Evolutionary conservation across 257 asterid genomes (phyloP), one percentile per base, ranked within the genome.

Genomic region (Salvia rosmarinus): DNA sequence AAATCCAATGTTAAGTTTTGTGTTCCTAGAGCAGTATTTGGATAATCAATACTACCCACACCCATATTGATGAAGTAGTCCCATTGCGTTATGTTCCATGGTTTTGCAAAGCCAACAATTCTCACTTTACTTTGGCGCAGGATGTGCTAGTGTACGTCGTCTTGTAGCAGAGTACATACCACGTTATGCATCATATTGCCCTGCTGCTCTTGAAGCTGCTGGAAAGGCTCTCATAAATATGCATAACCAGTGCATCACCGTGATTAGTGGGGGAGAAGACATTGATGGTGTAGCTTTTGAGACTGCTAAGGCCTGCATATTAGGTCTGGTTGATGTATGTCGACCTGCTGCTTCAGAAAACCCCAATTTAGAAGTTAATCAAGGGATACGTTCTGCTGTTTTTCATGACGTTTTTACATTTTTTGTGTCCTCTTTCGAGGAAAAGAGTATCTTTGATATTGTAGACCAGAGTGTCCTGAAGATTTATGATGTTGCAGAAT

Each of bases 131-230:
- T 21, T 63, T 42, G n/a, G 80, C 71, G 59, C 88, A 93, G 98
- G 96, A 64, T 80, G 90, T 77, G 77, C 81, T 61, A 80, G 92
- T 70, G 83, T 81, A 61, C 89, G 86, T 35, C 98, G 98, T 57
- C 78, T 90, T 23, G 82, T 84, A 64, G 91, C 96, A 49, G 95
- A 88, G 77, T 78, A 78, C 72, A 74, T 93, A 68, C 91, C 97
- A 8, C 85, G 93, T 52, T 93, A 82, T 85, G 94, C 95, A 58
- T 66, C 91, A 67, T 83, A 79, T 84, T 93, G 86, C 74, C 94
- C 92, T 35, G 67, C 82, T 77, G 91, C 98, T 52, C 95, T 93
- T 81, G 98, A 87, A 79, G 86, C 91, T 73, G 96, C 98, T 11
- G 82, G 72, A 49, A 86, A 85, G 64, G 90, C 83, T 71, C 79